Evolutionary conservation across 805 yeast species (phyloP).

Genomic region (Candida insectorum): DNA sequence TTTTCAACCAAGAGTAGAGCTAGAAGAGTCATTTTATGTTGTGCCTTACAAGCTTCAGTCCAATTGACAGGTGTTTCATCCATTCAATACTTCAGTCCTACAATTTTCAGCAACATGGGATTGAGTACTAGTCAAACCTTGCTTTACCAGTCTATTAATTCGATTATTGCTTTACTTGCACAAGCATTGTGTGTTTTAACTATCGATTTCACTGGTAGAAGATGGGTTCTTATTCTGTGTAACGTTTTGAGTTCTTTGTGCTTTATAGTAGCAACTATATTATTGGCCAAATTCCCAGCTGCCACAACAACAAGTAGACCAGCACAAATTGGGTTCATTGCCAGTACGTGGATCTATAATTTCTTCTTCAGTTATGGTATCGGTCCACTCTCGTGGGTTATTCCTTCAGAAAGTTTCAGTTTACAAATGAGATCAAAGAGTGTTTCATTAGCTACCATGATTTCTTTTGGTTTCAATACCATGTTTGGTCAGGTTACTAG

Average conservation of each 20-base stretch:
- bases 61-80: conserved; percentile 35
- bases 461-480: conserved; percentile 28
- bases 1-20: conserved; percentile 17
- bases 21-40: conserved; percentile 21
- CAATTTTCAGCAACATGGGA: conserved; percentile 27
- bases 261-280: conserved; percentile 22
- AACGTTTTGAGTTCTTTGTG: conserved; percentile 28
- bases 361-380: conserved; percentile 30
- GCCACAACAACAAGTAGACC: conserved; percentile 20
- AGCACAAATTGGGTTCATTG: conserved; percentile 36
- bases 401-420: conserved; percentile 37
- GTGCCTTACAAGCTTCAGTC: conserved; percentile 16
- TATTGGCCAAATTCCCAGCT: conserved; percentile 15
- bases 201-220: conserved; percentile 35
- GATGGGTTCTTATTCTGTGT: conserved; percentile 30
- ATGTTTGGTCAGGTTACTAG: conserved; percentile 31
- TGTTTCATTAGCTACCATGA: conserved; percentile 25
- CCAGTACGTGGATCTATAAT: conserved; percentile 23
- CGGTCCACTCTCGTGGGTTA: conserved; percentile 37
- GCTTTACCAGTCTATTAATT: conserved; percentile 27
- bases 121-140: conserved; percentile 20
- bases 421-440: conserved; percentile 38
- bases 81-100: conserved; percentile 33
- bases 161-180: conserved; percentile 31
- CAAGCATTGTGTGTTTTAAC: conserved; percentile 33